Evolutionary conservation across 2,329 filamentous ascomycete species (phyloP).

Genomic region (Endothia cerciana): DNA sequence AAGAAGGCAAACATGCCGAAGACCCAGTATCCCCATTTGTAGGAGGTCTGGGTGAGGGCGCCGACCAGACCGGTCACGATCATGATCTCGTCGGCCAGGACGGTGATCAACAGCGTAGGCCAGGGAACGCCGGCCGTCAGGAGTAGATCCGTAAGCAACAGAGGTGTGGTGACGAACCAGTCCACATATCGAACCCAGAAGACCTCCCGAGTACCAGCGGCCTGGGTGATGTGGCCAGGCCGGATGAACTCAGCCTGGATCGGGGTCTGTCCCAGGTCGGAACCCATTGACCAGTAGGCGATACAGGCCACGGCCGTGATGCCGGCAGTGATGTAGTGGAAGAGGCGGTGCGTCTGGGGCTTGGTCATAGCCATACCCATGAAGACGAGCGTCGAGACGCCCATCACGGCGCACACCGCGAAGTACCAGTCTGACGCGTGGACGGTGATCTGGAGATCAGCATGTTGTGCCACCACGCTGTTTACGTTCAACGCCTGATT

Average conservation of each 20-base stretch:
- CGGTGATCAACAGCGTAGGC: constrained; percentile 64
- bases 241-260: constrained; percentile 63
- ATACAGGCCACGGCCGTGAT: constrained; percentile 64
- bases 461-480: constrained; percentile 50
- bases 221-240: constrained; percentile 43
- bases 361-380: constrained; percentile 56
- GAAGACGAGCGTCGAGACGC: constrained; percentile 55
- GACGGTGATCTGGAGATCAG: constrained; percentile 61
- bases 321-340: constrained; percentile 66
- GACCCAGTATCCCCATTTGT: constrained; percentile 71
- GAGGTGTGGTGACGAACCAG: constrained; percentile 65
- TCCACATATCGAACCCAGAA: constrained; percentile 71
- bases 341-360: constrained; percentile 59
- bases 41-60: constrained; percentile 62
- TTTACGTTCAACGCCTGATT: constrained; percentile 54
- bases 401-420: constrained; percentile 64
- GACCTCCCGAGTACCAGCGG: constrained; percentile 61
- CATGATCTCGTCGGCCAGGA: constrained; percentile 69
- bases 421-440: constrained; percentile 67
- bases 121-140: constrained; percentile 67
- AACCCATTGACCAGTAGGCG: constrained; percentile 70
- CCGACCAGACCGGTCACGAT: constrained; percentile 69
- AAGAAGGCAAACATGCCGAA: constrained; percentile 60
- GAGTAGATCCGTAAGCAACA: constrained; percentile 65
- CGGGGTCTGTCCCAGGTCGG: constrained; percentile 65